These are phyloP conservation scores for Myxozyma melibiosi DNA, from an alignment of 805 yeast genomes.

Conservation along the genomic window DNA sequence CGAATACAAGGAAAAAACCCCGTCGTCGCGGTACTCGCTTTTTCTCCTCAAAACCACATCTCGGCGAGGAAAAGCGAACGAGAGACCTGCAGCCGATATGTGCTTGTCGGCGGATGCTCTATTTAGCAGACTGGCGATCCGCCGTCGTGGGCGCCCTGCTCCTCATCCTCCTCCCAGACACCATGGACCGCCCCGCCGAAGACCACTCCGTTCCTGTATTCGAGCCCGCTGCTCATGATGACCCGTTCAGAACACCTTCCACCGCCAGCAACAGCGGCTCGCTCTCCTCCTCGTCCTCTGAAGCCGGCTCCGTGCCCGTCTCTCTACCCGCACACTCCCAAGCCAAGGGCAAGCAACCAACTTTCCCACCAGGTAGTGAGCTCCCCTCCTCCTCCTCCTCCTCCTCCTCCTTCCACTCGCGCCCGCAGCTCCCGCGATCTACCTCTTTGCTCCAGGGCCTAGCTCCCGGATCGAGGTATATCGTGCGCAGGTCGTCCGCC, in stretches of 20 bases:
- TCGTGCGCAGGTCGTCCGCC: not conserved
- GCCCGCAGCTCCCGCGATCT: not conserved
- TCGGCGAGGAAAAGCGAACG: too few species aligned
- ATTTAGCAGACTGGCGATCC: too few species aligned
- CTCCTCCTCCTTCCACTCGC: not conserved
- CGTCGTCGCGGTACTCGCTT: too few species aligned
- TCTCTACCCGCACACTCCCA: not conserved
- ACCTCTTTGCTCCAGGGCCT: not conserved
- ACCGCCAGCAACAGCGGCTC: not conserved
- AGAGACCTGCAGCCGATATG: too few species aligned
- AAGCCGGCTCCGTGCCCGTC: not conserved
- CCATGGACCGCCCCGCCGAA: not conserved
- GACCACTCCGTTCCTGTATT: too few species aligned
- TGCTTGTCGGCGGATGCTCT: too few species aligned
- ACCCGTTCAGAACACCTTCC: slow-evolving; percentile 1
- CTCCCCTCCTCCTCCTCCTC: not conserved
- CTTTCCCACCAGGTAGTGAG: too few species aligned
- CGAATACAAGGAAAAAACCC: too few species aligned
- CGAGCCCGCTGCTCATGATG: too few species aligned
- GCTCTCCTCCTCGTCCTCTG: not conserved
- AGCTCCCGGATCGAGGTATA: slow-evolving; percentile 6
- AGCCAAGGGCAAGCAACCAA: too few species aligned
- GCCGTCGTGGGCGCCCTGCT: too few species aligned
- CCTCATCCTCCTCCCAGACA: not conserved
- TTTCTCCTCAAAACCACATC: too few species aligned